phyloP scores from a whole-genome alignment of 2,329 filamentous ascomycete genomes.

The Coccinonectria pachysandricola region DNA sequence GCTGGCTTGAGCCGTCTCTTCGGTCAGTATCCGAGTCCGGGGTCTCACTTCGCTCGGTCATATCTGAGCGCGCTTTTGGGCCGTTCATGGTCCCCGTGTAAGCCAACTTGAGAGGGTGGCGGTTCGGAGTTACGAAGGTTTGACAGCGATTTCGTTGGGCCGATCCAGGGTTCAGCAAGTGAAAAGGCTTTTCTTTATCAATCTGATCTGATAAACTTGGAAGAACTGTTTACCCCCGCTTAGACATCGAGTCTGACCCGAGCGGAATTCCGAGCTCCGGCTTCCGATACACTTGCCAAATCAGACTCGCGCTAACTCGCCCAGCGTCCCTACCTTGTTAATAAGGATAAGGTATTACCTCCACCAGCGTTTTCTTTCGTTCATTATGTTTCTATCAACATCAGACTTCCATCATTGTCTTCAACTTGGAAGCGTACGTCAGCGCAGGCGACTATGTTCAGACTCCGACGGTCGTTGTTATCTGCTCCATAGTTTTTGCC shows the following conservation, averaged over 20 bases:
- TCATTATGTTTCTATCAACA: no score
- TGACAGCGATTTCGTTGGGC: conserved; percentile 9
- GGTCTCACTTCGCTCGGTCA: conserved; percentile 28
- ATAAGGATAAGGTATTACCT: no score
- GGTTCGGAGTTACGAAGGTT: conserved; percentile 28
- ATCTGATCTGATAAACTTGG: conserved; percentile 29
- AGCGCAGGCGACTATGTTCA: no score
- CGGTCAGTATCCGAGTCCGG: conserved; percentile 27
- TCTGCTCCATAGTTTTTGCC: no score
- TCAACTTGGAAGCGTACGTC: no score
- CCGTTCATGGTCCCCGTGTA: conserved; percentile 2
- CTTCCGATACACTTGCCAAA: no score
- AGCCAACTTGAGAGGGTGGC: no score
- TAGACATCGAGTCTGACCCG: conserved; percentile 13
- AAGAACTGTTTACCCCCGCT: conserved; percentile 16
- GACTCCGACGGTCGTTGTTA: no score
- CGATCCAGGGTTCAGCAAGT: conserved; percentile 18
- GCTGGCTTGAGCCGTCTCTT: conserved; percentile 23
- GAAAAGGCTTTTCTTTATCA: conserved; percentile 27
- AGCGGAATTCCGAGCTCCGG: conserved; percentile 27
- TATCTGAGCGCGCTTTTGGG: conserved; percentile 10
- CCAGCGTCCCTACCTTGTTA: neutral
- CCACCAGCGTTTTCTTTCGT: no score
- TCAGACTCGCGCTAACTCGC: conserved; percentile 2
- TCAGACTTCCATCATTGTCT: no score